Conservation (phyloP, 805 yeast species). For the Candida nanaspora region DNA sequence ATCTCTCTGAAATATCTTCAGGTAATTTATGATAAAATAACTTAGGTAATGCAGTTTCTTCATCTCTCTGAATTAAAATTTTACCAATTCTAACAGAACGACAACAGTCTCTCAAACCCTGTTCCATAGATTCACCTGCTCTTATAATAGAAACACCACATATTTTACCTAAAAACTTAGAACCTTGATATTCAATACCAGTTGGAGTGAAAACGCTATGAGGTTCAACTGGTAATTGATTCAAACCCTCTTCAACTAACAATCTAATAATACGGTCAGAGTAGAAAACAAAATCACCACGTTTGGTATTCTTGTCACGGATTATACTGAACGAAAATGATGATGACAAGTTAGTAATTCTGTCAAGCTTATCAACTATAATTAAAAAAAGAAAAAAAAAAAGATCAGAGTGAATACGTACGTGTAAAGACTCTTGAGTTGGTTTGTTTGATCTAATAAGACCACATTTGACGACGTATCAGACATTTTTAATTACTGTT, state of each 20-base stretch:
- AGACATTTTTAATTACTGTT: no score
- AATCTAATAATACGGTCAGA: slow-evolving; percentile 91
- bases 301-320: slow-evolving; percentile 69
- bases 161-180: slow-evolving; percentile 79
- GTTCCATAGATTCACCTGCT: slow-evolving; percentile 99
- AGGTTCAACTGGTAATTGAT: slow-evolving; percentile 83
- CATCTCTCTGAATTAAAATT: slow-evolving; percentile 94
- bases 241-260: slow-evolving; percentile 91
- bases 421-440: slow-evolving; percentile 71
- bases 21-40: slow-evolving; percentile 92
- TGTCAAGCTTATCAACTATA: not conserved
- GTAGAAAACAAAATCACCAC: slow-evolving; percentile 93
- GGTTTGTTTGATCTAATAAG: slow-evolving; percentile 82
- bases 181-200: slow-evolving; percentile 65
- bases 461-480: slow-evolving; percentile 42
- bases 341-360: not conserved
- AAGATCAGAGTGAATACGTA: not conserved
- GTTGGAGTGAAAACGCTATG: slow-evolving; percentile 69
- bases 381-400: no score
- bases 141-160: slow-evolving; percentile 98
- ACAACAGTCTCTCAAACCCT: slow-evolving; percentile 95
- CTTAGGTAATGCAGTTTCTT: slow-evolving; percentile 92
- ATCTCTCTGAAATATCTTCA: slow-evolving; percentile 80
- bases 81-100: slow-evolving; percentile 95
- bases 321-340: slow-evolving; percentile 48